phyloP scores from a whole-genome alignment of 305 asterid species.

The Fraxinus velutina region DNA sequence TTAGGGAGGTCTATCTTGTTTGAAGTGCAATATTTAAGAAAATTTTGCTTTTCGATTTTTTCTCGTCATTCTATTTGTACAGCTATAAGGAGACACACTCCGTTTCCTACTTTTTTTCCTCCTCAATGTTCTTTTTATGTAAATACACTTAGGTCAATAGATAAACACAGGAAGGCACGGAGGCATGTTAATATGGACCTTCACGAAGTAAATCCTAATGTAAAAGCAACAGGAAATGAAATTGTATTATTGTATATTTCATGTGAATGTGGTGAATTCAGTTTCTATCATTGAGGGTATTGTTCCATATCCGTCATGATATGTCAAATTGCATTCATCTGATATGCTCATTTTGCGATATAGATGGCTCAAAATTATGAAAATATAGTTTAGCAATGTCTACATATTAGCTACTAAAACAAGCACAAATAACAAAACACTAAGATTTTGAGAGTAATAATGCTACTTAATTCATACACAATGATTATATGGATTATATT shows the following conservation, averaged over 20 bases:
- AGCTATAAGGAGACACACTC: not conserved
- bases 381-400: not conserved
- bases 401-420: not conserved
- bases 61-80: not conserved
- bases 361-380: not conserved
- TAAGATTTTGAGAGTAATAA: not conserved
- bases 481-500: not conserved
- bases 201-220: not conserved
- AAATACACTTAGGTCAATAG: not conserved
- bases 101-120: not conserved
- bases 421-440: not conserved
- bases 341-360: not conserved
- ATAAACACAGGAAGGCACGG: not conserved
- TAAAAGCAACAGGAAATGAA: not conserved
- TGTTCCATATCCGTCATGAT: not conserved
- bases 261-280: not conserved
- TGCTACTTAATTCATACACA: not conserved
- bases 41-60: not conserved
- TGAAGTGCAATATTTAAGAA: not conserved
- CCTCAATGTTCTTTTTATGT: not conserved
- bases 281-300: not conserved
- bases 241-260: not conserved
- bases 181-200: not conserved
- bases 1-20: constrained; percentile 11
- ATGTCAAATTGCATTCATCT: not conserved